Evolutionary conservation across 495 filamentous ascomycete genomes (phyloP), one percentile per base, ranked within the genome.

Genomic region (Apiosordaria backusii): DNA sequence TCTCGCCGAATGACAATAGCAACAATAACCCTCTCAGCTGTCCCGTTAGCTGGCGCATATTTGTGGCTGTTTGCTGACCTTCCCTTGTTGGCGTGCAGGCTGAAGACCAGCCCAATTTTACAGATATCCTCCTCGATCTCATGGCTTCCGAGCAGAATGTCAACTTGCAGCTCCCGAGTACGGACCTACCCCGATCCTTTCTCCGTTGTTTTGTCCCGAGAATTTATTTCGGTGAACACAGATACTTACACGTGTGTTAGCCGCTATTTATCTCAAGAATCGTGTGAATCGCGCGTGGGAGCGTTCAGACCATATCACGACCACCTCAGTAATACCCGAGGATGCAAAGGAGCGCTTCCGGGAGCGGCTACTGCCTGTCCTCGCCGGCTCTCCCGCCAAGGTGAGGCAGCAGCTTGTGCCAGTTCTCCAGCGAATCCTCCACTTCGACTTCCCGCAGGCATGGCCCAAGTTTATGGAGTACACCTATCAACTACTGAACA

Each of bases 261-360:
- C 94, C 70, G 96, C 93, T 74, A 90, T 99, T 66, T 99, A 98
- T 79, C 85, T 99, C 74, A 99, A 99, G 82, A 97, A 98, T 77
- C 89, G 93, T 72, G 90, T 97, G 75, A 92, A 87, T 75, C 89
- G 93, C 72, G 92, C 90, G 63, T 99, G 95, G 95, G 82, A 88
- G 40, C 86, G 85, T 57, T 83, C 84, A 72, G 92, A 97, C 70
- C 91, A 96, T 71, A 81, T 83, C 70, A 84, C 79, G 62, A 71
- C 81, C 73, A 80, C 85, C 78, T 74, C 86, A 81, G 71, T 87
- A 57, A 95, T 99, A 76, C 83, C 90, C 64, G 94, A 97, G 71
- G 86, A 90, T 67, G 95, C 96, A 77, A 97, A 97, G 78, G 83
- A 85, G n/a, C 84, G 87, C 64, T 92, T 98, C 74, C 86, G 93